Conservation (phyloP, 306 rosid genomes). For the Pterocarpus santalinus region DNA sequence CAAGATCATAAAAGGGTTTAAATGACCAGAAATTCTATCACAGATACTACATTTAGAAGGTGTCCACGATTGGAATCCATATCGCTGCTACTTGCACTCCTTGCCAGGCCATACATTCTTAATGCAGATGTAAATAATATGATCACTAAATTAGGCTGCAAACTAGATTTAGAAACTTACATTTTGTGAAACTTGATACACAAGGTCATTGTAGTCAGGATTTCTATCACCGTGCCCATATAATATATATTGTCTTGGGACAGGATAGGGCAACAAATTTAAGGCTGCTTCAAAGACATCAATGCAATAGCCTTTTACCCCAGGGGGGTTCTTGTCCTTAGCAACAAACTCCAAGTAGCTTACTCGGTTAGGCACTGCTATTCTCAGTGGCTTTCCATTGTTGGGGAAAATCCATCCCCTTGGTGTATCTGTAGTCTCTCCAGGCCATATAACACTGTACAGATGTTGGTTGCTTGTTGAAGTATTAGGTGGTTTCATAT, state of each 20-base stretch:
- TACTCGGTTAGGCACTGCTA: constrained; percentile 85
- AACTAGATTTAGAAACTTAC: constrained; percentile 64
- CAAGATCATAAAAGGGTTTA: neutral
- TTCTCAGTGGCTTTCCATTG: constrained; percentile 84
- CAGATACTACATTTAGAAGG: neutral
- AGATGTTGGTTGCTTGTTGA: constrained; percentile 65
- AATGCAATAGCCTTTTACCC: constrained; percentile 84
- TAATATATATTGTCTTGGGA: constrained; percentile 70
- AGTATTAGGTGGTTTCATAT: constrained; percentile 58
- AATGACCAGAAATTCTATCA: constrained; percentile 26
- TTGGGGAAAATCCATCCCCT: constrained; percentile 96
- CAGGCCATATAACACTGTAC: constrained; percentile 87
- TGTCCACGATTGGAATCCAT: constrained; percentile 17
- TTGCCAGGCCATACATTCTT: constrained; percentile 3
- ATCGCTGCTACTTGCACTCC: constrained; percentile 5
- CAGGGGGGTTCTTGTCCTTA: constrained; percentile 76
- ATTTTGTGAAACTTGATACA: constrained; percentile 65
- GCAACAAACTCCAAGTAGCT: constrained; percentile 70
- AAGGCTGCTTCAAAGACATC: constrained; percentile 96
- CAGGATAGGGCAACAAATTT: constrained; percentile 88
- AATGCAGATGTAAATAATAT: neutral
- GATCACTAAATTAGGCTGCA: constrained; percentile 32
- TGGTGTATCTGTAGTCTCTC: constrained; percentile 66
- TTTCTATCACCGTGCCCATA: constrained; percentile 75
- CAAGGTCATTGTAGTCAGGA: constrained; percentile 66